A percentile compares a stretch with the other conserved stretches of the same genome.
Evolutionary conservation across 2,329 filamentous ascomycete species (phyloP).

Genomic region (Penicillium sp.): DNA sequence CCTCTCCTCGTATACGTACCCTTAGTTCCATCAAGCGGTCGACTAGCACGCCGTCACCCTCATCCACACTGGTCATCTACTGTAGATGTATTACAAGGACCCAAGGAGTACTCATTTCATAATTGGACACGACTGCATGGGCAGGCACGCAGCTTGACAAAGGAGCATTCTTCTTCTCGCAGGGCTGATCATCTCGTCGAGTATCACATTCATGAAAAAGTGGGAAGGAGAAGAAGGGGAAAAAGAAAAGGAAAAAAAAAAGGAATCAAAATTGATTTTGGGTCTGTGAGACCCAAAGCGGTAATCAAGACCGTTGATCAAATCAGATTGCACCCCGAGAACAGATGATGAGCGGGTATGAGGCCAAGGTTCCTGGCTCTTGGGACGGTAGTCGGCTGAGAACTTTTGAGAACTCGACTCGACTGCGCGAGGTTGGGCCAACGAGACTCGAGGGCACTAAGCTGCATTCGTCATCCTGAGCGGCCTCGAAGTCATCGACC

Average conservation of each 20-base stretch:
- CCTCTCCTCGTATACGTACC: no score
- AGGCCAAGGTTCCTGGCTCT: slow-evolving; percentile 16
- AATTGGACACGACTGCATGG: background rate
- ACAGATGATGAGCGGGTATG: slow-evolving; percentile 16
- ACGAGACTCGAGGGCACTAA: no score
- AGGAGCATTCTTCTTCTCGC: slow-evolving; percentile 12
- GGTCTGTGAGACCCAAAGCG: background rate
- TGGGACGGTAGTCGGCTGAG: slow-evolving; percentile 1
- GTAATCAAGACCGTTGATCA: slow-evolving; percentile 14
- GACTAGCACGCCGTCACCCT: no score
- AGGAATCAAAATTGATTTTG: background rate
- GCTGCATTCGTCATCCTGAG: background rate
- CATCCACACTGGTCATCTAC: no score
- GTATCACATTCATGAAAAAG: no score
- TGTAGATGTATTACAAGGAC: no score
- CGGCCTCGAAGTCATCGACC: no score
- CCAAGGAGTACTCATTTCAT: no score
- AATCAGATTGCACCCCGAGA: slow-evolving; percentile 7
- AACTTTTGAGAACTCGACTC: background rate
- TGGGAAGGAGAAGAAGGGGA: no score
- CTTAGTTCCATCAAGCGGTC: no score
- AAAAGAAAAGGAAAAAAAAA: no score
- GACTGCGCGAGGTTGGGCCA: no score
- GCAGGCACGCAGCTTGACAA: background rate
- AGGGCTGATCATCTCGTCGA: slow-evolving; percentile 13